Evolutionary conservation across 345 rosid species (phyloP).

Genomic region (Gossypium australe): DNA sequence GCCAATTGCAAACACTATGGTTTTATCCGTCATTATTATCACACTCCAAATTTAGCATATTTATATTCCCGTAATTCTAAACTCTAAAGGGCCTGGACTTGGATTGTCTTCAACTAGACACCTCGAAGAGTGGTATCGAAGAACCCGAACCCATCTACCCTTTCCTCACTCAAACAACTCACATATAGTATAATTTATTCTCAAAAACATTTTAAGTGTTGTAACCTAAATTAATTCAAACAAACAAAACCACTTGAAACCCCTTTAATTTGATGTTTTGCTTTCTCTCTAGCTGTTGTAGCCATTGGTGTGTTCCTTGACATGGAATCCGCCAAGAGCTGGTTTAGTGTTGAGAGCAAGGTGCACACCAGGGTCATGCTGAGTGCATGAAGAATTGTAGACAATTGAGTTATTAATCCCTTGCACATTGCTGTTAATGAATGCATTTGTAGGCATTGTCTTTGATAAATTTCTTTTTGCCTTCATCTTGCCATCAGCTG

Average conservation of each 20-base stretch:
- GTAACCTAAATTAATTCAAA: conserved; percentile 3
- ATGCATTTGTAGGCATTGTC: conserved; percentile 41
- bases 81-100: neutral
- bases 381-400: conserved; percentile 50
- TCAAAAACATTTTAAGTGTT: neutral
- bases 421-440: conserved; percentile 82
- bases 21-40: neutral
- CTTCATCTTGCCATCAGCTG: conserved; percentile 27
- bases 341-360: conserved; percentile 48
- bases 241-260: neutral
- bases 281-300: conserved; percentile 18
- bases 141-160: conserved; percentile 26
- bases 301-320: conserved; percentile 42
- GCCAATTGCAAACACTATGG: neutral
- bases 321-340: conserved; percentile 30
- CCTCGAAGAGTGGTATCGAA: conserved; percentile 18
- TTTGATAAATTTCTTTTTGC: conserved; percentile 23
- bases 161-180: neutral
- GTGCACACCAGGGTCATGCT: conserved; percentile 82
- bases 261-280: neutral
- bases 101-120: conserved; percentile 17
- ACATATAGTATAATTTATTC: conserved; percentile 13
- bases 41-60: neutral
- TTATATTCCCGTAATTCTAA: neutral
- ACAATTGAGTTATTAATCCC: conserved; percentile 79